Evolutionary conservation across 2,329 filamentous ascomycete genomes (phyloP).

Genomic region (Ophiosphaerella korrae): DNA sequence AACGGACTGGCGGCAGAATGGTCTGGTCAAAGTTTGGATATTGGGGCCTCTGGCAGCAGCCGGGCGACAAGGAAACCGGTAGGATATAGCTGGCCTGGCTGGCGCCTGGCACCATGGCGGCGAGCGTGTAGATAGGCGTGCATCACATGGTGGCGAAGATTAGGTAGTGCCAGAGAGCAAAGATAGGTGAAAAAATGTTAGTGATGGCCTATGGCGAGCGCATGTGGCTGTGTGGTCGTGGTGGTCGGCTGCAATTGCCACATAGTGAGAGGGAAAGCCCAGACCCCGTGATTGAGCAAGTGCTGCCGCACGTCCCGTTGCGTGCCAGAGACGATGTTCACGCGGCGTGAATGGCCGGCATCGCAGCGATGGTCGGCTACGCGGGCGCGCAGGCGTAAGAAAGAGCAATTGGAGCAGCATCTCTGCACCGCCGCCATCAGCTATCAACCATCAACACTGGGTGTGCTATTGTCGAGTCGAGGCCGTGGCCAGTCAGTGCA

Average conservation of each 20-base stretch:
- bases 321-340: background rate
- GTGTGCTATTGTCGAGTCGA: background rate
- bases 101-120: background rate
- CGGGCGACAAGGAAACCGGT: slow-evolving; percentile 13
- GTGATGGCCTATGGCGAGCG: slow-evolving; percentile 8
- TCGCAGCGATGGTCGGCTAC: no score
- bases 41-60: slow-evolving; percentile 7
- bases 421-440: slow-evolving; percentile 1
- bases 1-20: slow-evolving; percentile 2
- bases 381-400: background rate
- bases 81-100: slow-evolving; percentile 13
- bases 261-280: background rate
- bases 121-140: background rate
- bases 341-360: background rate
- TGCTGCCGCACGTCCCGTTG: no score
- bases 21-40: slow-evolving; percentile 18
- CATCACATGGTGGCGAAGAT: background rate
- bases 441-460: slow-evolving; percentile 3
- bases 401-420: background rate
- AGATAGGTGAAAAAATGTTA: background rate
- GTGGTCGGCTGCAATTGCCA: slow-evolving; percentile 6
- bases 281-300: background rate
- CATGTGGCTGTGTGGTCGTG: slow-evolving; percentile 15
- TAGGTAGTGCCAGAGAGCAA: background rate
- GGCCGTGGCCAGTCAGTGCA: slow-evolving; percentile 2